phyloP scores from a whole-genome alignment of 768 basidiomycete species.

The Pulveroboletus sp. region DNA sequence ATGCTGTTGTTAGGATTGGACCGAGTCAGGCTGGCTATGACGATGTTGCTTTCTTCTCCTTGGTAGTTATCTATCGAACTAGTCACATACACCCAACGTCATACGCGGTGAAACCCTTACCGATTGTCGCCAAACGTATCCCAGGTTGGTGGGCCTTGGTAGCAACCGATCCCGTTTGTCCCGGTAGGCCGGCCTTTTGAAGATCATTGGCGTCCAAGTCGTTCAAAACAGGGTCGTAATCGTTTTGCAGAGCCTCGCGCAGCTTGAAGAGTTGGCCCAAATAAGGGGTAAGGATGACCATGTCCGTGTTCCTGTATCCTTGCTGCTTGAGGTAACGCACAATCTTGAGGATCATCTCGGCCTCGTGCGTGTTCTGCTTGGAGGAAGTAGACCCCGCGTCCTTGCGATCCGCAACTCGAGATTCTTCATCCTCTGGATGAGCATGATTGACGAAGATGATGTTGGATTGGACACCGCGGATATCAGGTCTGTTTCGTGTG shows the following conservation, averaged over 20 bases:
- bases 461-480: constrained; percentile 55
- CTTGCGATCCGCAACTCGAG: constrained; percentile 38
- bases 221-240: constrained; percentile 56
- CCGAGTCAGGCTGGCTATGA: constrained; percentile 57
- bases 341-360: constrained; percentile 61
- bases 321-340: constrained; percentile 65
- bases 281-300: constrained; percentile 69
- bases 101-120: constrained; percentile 31
- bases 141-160: constrained; percentile 36
- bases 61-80: constrained; percentile 62
- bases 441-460: constrained; percentile 60
- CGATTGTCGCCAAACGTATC: constrained; percentile 64
- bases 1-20: constrained; percentile 56
- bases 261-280: constrained; percentile 59
- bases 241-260: constrained; percentile 39
- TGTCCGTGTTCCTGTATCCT: constrained; percentile 55
- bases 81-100: not conserved
- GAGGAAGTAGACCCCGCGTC: constrained; percentile 50
- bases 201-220: constrained; percentile 63
- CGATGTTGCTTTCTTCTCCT: constrained; percentile 70
- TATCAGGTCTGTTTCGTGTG: constrained; percentile 46
- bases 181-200: constrained; percentile 51
- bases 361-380: constrained; percentile 61
- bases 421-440: constrained; percentile 50
- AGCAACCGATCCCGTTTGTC: constrained; percentile 32